These are phyloP conservation scores for Eutypella sp. DNA, from an alignment of 2,329 filamentous ascomycete genomes.

Conservation along the genomic window DNA sequence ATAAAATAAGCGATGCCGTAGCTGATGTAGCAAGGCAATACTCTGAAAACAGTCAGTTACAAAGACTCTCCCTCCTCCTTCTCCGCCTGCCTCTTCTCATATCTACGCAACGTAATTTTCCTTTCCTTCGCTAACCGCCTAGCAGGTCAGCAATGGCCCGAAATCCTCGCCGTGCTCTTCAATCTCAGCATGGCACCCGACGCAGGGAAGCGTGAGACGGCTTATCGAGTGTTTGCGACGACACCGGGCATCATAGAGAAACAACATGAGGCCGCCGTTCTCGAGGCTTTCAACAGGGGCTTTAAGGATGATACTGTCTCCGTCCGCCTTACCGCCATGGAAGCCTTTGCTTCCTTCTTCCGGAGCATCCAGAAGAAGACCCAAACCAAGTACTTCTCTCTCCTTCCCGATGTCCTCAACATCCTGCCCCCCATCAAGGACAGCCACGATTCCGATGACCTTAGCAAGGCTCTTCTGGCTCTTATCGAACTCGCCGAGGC, in stretches of 20 bases:
- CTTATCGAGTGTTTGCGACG: constrained; percentile 91
- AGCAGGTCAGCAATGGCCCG: constrained; percentile 79
- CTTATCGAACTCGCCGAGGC: constrained; percentile 92
- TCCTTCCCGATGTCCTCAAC: constrained; percentile 89
- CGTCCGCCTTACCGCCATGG: constrained; percentile 89
- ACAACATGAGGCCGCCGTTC: constrained; percentile 87
- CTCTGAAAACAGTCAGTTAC: constrained; percentile 72
- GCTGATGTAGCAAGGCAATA: constrained; percentile 95
- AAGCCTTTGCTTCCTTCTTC: constrained; percentile 96
- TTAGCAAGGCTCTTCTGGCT: constrained; percentile 83
- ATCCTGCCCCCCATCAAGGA: constrained; percentile 93
- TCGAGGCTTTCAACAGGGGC: constrained; percentile 81
- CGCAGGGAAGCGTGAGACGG: constrained; percentile 79
- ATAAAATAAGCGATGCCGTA: constrained; percentile 97
- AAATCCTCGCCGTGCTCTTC: constrained; percentile 81
- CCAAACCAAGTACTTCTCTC: constrained; percentile 79
- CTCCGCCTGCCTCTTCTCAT: neutral
- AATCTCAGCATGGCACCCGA: constrained; percentile 84
- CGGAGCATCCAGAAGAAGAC: constrained; percentile 81
- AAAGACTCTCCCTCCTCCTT: neutral
- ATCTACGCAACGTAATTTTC: neutral
- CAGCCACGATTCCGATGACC: constrained; percentile 79
- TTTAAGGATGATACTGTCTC: constrained; percentile 84
- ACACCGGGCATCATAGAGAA: constrained; percentile 95
- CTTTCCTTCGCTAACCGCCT: constrained; percentile 13